These are phyloP conservation scores for Sclerotiophoma versabilis DNA, from an alignment of 2,329 filamentous ascomycete genomes.

Conservation along the genomic window DNA sequence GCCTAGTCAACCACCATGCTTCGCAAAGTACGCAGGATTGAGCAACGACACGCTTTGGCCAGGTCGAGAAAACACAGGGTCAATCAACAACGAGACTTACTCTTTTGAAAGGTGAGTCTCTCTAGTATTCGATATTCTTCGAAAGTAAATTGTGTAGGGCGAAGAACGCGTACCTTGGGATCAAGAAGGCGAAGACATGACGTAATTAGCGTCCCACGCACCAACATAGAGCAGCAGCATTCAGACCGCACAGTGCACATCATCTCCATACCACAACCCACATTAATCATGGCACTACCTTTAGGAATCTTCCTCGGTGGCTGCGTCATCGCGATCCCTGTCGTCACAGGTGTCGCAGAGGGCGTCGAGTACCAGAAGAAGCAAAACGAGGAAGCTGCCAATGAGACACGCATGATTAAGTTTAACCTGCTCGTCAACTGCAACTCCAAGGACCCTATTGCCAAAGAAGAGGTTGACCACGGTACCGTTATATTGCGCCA, in stretches of 20 bases:
- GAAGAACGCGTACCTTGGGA: too few relatives aligned
- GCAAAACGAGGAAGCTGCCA: slow-evolving; percentile 58
- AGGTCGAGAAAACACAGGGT: too few relatives aligned
- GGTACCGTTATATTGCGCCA: slow-evolving; percentile 55
- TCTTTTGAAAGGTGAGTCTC: background rate
- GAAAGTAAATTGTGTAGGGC: too few relatives aligned
- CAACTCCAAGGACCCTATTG: slow-evolving; percentile 42
- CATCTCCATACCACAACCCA: background rate
- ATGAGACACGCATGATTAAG: slow-evolving; percentile 60
- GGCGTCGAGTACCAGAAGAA: slow-evolving; percentile 59
- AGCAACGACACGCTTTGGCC: too few relatives aligned
- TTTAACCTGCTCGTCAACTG: slow-evolving; percentile 58
- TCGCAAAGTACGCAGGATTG: too few relatives aligned
- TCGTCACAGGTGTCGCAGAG: slow-evolving; percentile 60
- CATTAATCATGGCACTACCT: slow-evolving; percentile 29
- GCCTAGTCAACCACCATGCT: too few relatives aligned
- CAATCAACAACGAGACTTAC: too few relatives aligned
- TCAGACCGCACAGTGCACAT: background rate
- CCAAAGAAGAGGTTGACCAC: slow-evolving; percentile 50
- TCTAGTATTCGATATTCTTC: too few relatives aligned
- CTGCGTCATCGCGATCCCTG: slow-evolving; percentile 55
- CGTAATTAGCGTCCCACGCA: slow-evolving; percentile 8
- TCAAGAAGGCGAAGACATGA: slow-evolving; percentile 1
- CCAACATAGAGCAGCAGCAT: background rate
- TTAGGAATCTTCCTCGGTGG: slow-evolving; percentile 50